phyloP scores from a whole-genome alignment of 768 basidiomycete genomes.

The Lentinula sp. region DNA sequence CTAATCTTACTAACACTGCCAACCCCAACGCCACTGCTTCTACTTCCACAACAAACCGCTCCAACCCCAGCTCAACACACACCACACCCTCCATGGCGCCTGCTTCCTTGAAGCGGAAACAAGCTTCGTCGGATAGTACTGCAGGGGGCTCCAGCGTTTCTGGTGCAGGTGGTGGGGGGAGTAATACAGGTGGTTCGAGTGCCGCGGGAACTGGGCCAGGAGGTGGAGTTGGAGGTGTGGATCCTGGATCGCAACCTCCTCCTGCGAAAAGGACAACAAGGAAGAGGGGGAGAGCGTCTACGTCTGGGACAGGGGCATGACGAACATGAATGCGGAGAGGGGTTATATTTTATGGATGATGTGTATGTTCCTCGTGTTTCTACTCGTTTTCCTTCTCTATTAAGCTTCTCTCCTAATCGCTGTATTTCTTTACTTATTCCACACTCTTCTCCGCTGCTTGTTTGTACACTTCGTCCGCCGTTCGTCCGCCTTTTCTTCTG shows the following conservation, averaged over 20 bases:
- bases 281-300: slow-evolving; percentile 1
- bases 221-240: not conserved
- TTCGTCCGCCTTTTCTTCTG: no score
- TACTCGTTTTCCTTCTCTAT: no score
- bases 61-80: slow-evolving; percentile 23
- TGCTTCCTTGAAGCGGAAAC: slow-evolving; percentile 52
- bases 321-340: no score
- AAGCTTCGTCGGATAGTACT: not conserved
- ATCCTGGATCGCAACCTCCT: not conserved
- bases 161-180: not conserved
- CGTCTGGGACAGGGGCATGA: not conserved
- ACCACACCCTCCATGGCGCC: slow-evolving; percentile 45
- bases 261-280: not conserved
- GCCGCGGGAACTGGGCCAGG: not conserved
- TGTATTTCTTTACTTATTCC: no score
- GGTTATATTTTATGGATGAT: no score
- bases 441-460: no score
- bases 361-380: no score
- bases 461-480: no score
- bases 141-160: not conserved
- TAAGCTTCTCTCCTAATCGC: no score
- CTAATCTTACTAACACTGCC: slow-evolving; percentile 10
- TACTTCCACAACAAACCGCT: slow-evolving; percentile 4
- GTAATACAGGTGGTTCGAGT: not conserved
- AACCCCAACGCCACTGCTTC: slow-evolving; percentile 4